A percentile compares a stretch with the other conserved stretches of the same genome.
Conservation (phyloP, 192 early-diverging fungal genomes). For the Coemansia sp. region DNA sequence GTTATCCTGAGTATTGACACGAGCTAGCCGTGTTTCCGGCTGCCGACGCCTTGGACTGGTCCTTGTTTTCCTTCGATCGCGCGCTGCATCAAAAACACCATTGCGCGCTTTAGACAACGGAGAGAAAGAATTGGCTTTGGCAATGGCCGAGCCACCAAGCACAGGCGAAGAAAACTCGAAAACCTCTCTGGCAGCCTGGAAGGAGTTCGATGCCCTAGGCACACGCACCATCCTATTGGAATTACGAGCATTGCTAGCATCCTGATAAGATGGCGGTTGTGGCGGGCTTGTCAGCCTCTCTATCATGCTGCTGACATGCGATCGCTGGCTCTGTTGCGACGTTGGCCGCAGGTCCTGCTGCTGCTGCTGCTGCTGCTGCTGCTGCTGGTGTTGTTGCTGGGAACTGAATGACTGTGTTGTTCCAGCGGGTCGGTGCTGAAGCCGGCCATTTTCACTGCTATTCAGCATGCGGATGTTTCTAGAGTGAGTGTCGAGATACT, state of each 20-base stretch:
- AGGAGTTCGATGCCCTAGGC: conserved; percentile 10
- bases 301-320: neutral
- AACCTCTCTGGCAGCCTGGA: neutral
- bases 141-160: neutral
- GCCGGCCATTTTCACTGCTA: neutral
- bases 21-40: neutral
- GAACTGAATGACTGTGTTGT: neutral
- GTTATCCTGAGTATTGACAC: neutral
- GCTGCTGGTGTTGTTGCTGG: neutral
- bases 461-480: conserved; percentile 13
- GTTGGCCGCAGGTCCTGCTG: neutral
- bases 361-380: neutral
- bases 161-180: conserved; percentile 10
- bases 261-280: neutral
- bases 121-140: neutral
- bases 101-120: neutral
- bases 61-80: neutral
- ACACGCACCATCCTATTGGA: neutral
- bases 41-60: conserved; percentile 4
- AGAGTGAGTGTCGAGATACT: conserved; percentile 21
- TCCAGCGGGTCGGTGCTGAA: neutral
- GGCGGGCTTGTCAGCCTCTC: neutral
- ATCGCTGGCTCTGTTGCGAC: conserved; percentile 3
- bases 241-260: neutral
- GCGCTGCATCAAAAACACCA: neutral